Percentiles rank a stretch among this genome's conserved stretches.
These are phyloP conservation scores for Solanum raphanifolium DNA, from an alignment of 257 asterid species.

Conservation along the genomic window DNA sequence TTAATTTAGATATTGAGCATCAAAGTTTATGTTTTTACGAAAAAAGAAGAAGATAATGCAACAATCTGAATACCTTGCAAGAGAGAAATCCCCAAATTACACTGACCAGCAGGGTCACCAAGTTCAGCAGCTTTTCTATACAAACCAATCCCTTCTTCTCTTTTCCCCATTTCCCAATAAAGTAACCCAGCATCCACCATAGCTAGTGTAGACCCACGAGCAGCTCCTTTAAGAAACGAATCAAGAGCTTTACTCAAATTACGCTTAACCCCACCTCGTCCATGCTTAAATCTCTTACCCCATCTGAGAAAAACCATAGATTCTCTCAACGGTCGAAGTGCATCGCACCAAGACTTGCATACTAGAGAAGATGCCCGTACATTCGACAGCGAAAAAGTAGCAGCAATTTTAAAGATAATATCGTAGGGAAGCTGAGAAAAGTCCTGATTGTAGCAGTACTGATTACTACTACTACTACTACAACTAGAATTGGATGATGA, in stretches of 20 bases:
- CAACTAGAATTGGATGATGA: neutral
- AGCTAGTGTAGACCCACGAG: constrained; percentile 74
- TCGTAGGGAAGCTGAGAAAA: constrained; percentile 60
- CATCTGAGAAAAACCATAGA: constrained; percentile 44
- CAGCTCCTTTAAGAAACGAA: constrained; percentile 60
- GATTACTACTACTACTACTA: neutral
- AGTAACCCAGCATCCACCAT: constrained; percentile 83
- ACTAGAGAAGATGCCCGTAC: constrained; percentile 64
- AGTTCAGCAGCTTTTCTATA: constrained; percentile 63
- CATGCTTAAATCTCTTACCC: constrained; percentile 79
- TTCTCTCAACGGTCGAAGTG: constrained; percentile 57
- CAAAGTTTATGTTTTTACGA: neutral
- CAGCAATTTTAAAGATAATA: constrained; percentile 31
- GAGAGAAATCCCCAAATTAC: constrained; percentile 66
- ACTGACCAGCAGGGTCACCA: constrained; percentile 62
- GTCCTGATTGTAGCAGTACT: constrained; percentile 9
- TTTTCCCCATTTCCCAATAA: constrained; percentile 65
- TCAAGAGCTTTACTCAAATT: constrained; percentile 53
- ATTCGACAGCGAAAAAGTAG: constrained; percentile 36
- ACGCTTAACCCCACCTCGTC: constrained; percentile 47
- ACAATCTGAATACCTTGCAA: constrained; percentile 40
- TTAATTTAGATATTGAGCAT: neutral
- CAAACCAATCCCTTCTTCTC: constrained; percentile 40
- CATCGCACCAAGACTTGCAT: constrained; percentile 78
- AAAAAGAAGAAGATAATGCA: neutral